A percentile compares a stretch with the other conserved stretches of the same genome.
phyloP scores from a whole-genome alignment of 2,329 filamentous ascomycete species.

The Claviceps purpurea region DNA sequence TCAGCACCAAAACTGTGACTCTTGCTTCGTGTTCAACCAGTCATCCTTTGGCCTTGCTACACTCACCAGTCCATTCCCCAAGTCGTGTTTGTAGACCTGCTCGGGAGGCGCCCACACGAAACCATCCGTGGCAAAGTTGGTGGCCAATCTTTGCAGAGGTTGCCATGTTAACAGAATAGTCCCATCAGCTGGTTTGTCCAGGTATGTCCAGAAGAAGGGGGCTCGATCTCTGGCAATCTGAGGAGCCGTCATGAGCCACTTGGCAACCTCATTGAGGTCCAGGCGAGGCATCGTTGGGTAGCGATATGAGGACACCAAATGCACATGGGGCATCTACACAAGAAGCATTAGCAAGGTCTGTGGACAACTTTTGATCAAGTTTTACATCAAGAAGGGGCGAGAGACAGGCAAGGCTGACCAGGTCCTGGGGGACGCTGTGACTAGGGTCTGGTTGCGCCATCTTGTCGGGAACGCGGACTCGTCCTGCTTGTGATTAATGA shows the following conservation, averaged over 20 bases:
- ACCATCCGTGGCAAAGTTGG: conserved; percentile 77
- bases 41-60: not conserved
- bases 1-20: not conserved
- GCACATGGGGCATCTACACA: conserved; percentile 67
- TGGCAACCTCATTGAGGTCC: conserved; percentile 62
- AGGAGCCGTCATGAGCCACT: conserved; percentile 72
- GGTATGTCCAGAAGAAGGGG: conserved; percentile 86
- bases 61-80: conserved; percentile 45
- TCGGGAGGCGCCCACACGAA: conserved; percentile 84
- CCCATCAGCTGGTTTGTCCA: conserved; percentile 70
- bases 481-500: not conserved
- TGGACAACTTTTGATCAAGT: not conserved
- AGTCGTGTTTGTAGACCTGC: conserved; percentile 59
- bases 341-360: conserved; percentile 9
- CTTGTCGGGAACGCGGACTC: conserved; percentile 8
- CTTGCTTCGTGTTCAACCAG: no score
- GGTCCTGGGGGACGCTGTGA: conserved; percentile 28
- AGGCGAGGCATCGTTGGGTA: conserved; percentile 64
- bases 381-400: not conserved
- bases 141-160: conserved; percentile 54
- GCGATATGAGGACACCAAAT: conserved; percentile 72
- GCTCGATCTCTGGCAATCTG: conserved; percentile 74
- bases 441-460: conserved; percentile 30
- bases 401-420: conserved; percentile 18
- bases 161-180: conserved; percentile 83